phyloP scores from a whole-genome alignment of 2,329 filamentous ascomycete species.

The Colletotrichum costaricense region DNA sequence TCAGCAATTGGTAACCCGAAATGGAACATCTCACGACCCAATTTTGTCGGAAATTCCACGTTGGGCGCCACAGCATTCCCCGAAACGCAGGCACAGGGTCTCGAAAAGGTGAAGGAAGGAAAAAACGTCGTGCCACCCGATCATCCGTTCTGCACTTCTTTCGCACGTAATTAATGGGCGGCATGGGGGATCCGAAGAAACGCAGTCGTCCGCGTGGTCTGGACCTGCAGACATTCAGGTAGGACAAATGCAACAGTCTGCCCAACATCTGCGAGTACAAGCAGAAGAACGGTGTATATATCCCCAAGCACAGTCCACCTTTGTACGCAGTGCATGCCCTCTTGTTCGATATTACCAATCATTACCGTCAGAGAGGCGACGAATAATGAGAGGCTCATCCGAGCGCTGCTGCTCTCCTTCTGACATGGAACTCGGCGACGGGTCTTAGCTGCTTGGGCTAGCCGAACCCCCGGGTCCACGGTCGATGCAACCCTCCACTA shows the following conservation, averaged over 20 bases:
- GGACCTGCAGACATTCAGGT: neutral
- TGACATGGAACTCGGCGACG: neutral
- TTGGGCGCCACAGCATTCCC: neutral
- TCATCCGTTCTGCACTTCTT: neutral
- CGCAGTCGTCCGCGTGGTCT: neutral
- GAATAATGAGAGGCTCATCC: neutral
- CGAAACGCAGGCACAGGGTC: neutral
- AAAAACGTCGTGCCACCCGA: neutral
- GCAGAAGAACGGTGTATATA: neutral
- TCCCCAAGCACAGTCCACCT: neutral
- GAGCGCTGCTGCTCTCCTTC: neutral
- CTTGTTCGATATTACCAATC: neutral
- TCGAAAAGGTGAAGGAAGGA: no score
- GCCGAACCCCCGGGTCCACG: neutral
- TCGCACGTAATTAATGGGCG: neutral
- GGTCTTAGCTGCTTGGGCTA: neutral
- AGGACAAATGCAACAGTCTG: neutral
- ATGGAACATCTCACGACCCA: neutral
- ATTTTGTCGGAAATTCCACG: neutral
- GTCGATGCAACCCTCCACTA: neutral
- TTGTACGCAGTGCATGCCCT: neutral
- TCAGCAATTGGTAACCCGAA: neutral
- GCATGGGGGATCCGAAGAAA: neutral
- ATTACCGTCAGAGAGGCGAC: neutral
- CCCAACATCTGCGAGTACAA: neutral